Evolutionary conservation across 2,329 filamentous ascomycete species (phyloP), one percentile per base, ranked within the genome.

Genomic region (Cercospora zeina): DNA sequence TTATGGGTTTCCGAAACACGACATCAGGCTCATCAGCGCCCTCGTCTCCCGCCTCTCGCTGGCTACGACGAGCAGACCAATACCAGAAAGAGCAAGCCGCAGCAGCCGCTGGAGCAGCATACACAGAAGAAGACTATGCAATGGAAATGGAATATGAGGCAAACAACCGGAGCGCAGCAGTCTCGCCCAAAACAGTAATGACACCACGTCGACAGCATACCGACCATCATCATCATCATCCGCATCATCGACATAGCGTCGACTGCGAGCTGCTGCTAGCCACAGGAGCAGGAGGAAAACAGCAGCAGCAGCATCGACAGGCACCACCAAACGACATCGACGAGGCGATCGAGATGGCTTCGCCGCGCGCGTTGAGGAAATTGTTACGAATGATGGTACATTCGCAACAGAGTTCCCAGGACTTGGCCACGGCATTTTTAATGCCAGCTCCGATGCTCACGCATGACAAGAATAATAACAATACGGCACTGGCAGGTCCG

Each of bases 371-470:
- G 3, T 37, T 63, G n/a, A 57, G 61, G 21, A 53, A 47, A 13
- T 42, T 63, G 16, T 53, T 63, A 9, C 57, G 61, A 10, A 63
- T 59, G 57, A 63, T 63, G 61, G 61, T 59, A 11, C 55, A 63
- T n/a, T 59, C 61, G 1, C 61, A 59, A 19, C 61, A 58, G 34
- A 39, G 39, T 16, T 59, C 56, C 10, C 34, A 39, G 42, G 57
- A 59, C 21, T 24, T 63, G 31, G 61, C 61, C 13, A 54, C 21
- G 9, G 61, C 51, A 2, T 63, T 24, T 16, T 50, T 63, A 31
- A 39, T 58, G 30, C 56, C 45, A 2, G 42, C 56, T 34, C n/a
- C 27, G 4, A 16, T 30, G 9, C 56, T 45, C n/a, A 31, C 33
- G 42, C 45, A 51, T 16, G n/a, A n/a, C n/a, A n/a, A n/a, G n/a